Evolutionary conservation across 75 land plant genomes (phyloP), one percentile per base, ranked within the genome.

Genomic region (Ceratopteris richardii): DNA sequence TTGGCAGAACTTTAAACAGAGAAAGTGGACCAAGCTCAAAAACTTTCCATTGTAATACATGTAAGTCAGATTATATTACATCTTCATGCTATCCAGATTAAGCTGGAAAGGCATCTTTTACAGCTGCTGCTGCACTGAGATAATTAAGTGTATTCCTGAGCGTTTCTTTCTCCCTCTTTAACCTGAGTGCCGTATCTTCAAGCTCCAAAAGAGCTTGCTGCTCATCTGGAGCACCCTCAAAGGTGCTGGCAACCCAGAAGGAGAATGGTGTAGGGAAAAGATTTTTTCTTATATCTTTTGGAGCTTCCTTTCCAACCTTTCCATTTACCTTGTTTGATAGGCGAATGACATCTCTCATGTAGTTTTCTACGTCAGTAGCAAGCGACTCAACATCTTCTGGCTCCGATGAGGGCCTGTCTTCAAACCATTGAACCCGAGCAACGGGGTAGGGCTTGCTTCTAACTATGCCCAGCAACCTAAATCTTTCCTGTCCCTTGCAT

Each of bases 221-320:
- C 74, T 90, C 98, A 33, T 73, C 74, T 3, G 98, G 96, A 28
- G 96, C 95, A 11, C 96, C 98, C 31, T 81, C 96, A 39, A 93
- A 93, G 7, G 90, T 88, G 64, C 85, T 85, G 18, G 86, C 98
- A 1, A 89, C 90, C 63, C 84, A 93, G 75, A 93, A 93, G 20
- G 96, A 89, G 64, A 93, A 93, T 10, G 90, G 98, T 0, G 96
- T 93, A 0, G 98, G 98, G 61, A 89, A n/a, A n/a, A n/a, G n/a
- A n/a, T n/a, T n/a, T n/a, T n/a, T n/a, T n/a, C n/a, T n/a, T n/a
- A n/a, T n/a, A 42, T 93, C 90, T 36, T 73, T 65, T 0, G 69
- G 73, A 20, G 78, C 43, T 44, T 85, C 96, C 14, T 40, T 40
- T 9, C 14, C 42, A 14, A 14, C 42, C 42, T 93, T 93, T 58